phyloP scores from a whole-genome alignment of 2,329 filamentous ascomycete genomes.

The Colletotrichum sp. region DNA sequence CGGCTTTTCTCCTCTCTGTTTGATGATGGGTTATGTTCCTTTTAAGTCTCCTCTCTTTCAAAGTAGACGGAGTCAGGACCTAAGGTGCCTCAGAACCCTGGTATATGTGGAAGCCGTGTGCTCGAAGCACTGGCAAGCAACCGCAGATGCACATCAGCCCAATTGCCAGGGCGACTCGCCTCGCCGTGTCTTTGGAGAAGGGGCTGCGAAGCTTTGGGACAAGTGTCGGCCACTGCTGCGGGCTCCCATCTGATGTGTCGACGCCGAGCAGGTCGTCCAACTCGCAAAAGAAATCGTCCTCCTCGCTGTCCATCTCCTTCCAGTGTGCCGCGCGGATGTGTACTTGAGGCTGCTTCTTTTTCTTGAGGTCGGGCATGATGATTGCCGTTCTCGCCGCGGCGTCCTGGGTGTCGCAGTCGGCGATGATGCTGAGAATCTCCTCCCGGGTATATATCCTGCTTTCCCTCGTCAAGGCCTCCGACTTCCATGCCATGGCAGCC shows the following conservation, averaged over 20 bases:
- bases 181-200: slow-evolving; percentile 27
- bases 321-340: slow-evolving; percentile 20
- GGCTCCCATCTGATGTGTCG: background rate
- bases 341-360: slow-evolving; percentile 6
- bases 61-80: background rate
- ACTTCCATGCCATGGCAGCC: slow-evolving; percentile 45
- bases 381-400: background rate
- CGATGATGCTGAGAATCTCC: slow-evolving; percentile 18
- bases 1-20: background rate
- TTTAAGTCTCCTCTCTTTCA: background rate
- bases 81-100: slow-evolving; percentile 10
- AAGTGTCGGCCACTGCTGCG: slow-evolving; percentile 3
- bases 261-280: background rate
- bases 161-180: slow-evolving; percentile 32
- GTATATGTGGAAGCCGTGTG: slow-evolving; percentile 17
- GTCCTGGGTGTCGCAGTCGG: slow-evolving; percentile 17
- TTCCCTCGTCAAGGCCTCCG: slow-evolving; percentile 20
- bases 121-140: slow-evolving; percentile 20
- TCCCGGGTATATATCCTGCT: slow-evolving; percentile 14
- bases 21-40: background rate
- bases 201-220: slow-evolving; percentile 13
- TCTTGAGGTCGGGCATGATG: background rate
- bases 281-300: slow-evolving; percentile 20
- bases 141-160: slow-evolving; percentile 32
- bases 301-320: slow-evolving; percentile 17